Base-by-base conservation (phyloP, 129 eudicot genomes). In the Apium graveolens region DNA sequence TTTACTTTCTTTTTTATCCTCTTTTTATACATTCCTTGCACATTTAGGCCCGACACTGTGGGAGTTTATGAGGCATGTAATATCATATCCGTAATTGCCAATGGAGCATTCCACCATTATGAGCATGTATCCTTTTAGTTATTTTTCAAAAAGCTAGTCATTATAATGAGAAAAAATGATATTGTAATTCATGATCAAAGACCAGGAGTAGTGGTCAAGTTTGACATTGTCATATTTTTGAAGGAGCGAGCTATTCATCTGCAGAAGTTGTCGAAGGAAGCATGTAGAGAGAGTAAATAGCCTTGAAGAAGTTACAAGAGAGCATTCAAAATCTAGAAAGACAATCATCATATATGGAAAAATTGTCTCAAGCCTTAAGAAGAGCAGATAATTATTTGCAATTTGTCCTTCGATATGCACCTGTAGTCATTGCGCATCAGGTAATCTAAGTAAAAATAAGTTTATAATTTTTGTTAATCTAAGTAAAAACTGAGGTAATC, bases 351-450 rank as follows among this genome's bases (percentile, higher is more conserved):
- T 97, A 97, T 0, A 97, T 93, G 17, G 97, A 93, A 83, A 97
- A 93, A 78, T 77, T 93, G 66, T 91, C 96, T 0, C 96, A 93
- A 76, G 87, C 91, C 76, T 79, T 93, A 85, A 89, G 88, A 86
- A 85, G 98, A 80, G 98, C 98, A 2, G 98, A 93, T 86, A 91
- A 93, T 78, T 93, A 89, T 76, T 85, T 93, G 63, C 98, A 93
- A 81, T 93, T 93, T 82, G 89, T 93, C 80, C 96, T 93, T 74
- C 98, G 91, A 84, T 91, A 87, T 79, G 98, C 98, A 51, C 98
- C 98, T 6, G 91, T 93, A 78, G 98, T 93, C 69, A 88, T 93
- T 31, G 98, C 97, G 20, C 98, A 93, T 82, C 97, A 91, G 98
- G 98, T 93, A 90, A 73, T 32, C n/a, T 69, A 43, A 35, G 34